A percentile compares a stretch with the other conserved stretches of the same genome.
Conservation (phyloP, 306 rosid genomes). For the Trifolium subterraneum region DNA sequence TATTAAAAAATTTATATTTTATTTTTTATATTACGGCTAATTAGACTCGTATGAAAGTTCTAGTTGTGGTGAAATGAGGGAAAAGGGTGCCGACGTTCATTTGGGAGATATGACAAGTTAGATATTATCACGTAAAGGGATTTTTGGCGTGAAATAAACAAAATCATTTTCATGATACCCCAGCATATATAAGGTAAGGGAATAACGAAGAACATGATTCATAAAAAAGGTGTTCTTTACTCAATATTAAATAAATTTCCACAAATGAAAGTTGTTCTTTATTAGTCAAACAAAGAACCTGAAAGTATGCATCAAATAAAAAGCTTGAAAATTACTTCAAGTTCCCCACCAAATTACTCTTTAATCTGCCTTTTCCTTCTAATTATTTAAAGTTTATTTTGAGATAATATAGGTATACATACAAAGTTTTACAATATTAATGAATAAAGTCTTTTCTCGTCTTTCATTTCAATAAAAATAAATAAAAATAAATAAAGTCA, state of each 20-base stretch:
- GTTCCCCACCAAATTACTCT: not conserved
- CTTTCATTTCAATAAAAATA: too few species aligned
- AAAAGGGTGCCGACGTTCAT: not conserved
- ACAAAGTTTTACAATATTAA: too few species aligned
- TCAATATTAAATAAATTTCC: conserved; percentile 4
- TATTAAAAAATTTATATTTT: too few species aligned
- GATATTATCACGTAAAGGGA: not conserved
- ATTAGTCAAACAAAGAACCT: conserved; percentile 6
- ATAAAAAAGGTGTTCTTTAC: not conserved
- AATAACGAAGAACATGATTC: not conserved
- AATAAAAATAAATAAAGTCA: too few species aligned
- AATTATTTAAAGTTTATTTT: too few species aligned
- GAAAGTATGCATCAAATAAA: not conserved
- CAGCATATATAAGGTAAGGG: not conserved
- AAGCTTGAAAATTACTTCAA: conserved; percentile 50
- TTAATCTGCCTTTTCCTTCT: not conserved
- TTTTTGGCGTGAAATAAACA: conserved; percentile 18
- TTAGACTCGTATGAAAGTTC: too few species aligned
- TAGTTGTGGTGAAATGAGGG: too few species aligned
- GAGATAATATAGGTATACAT: too few species aligned
- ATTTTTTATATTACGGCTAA: too few species aligned
- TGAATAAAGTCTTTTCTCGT: too few species aligned
- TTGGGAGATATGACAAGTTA: not conserved
- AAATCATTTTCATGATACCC: not conserved
- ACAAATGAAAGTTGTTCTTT: not conserved